Conservation (phyloP, 106 monocot species). For the Vanilla planifolia region DNA sequence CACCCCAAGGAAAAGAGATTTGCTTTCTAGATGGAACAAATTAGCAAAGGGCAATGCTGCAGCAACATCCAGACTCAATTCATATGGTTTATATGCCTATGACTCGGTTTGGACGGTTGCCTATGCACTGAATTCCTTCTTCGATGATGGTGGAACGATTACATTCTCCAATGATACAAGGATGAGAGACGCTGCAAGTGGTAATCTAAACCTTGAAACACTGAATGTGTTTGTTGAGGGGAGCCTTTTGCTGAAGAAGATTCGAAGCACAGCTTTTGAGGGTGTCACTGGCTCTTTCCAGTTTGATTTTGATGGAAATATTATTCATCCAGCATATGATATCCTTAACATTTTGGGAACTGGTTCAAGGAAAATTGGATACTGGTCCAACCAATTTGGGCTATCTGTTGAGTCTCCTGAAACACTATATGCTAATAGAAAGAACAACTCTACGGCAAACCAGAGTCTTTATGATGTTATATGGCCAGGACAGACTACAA, state of each 20-base stretch:
- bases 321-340: slow-evolving; percentile 64
- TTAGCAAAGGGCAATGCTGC: slow-evolving; percentile 25
- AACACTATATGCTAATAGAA: slow-evolving; percentile 29
- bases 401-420: slow-evolving; percentile 59
- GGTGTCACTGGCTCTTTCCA: slow-evolving; percentile 54
- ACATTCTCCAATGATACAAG: slow-evolving; percentile 65
- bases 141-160: slow-evolving; percentile 55
- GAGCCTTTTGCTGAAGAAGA: slow-evolving; percentile 30
- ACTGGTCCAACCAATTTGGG: slow-evolving; percentile 66
- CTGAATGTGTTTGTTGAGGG: slow-evolving; percentile 46
- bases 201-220: slow-evolving; percentile 25
- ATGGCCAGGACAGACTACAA: slow-evolving; percentile 62
- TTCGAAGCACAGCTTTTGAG: slow-evolving; percentile 42
- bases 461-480: slow-evolving; percentile 51
- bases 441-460: slow-evolving; percentile 22
- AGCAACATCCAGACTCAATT: slow-evolving; percentile 32
- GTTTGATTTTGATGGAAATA: slow-evolving; percentile 48
- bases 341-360: slow-evolving; percentile 58
- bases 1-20: slow-evolving; percentile 37
- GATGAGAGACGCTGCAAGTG: slow-evolving; percentile 37
- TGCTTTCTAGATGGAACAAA: slow-evolving; percentile 48
- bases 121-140: slow-evolving; percentile 54
- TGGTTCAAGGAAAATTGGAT: slow-evolving; percentile 42
- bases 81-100: slow-evolving; percentile 82
- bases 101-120: slow-evolving; percentile 76